phyloP scores from a whole-genome alignment of 495 filamentous ascomycete species.

The Sphaerosporella brunnea region DNA sequence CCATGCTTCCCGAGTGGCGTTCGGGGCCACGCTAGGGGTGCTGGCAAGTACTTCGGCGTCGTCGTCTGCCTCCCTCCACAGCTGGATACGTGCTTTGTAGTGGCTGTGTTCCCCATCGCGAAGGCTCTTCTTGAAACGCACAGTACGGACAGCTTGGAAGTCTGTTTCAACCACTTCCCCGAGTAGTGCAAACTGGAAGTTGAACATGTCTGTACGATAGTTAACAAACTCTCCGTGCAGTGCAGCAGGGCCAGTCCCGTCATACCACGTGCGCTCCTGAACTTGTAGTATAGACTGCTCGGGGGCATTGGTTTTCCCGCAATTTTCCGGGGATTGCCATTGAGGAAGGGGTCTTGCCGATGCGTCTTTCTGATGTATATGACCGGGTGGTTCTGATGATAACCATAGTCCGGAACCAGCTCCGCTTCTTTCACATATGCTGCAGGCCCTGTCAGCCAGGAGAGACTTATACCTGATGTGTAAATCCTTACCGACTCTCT shows the following conservation, averaged over 20 bases:
- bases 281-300: constrained; percentile 15
- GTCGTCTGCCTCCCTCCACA: constrained; percentile 15
- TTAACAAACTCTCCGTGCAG: too few relatives aligned
- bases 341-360: constrained; percentile 1
- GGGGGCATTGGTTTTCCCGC: constrained; percentile 6
- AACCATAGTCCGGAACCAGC: constrained; percentile 19
- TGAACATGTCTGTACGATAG: constrained; percentile 18
- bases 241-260: too few relatives aligned
- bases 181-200: constrained; percentile 17
- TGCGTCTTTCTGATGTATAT: constrained; percentile 14
- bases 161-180: constrained; percentile 18
- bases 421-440: constrained; percentile 13
- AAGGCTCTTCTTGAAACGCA: constrained; percentile 14
- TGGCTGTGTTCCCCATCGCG: constrained; percentile 13
- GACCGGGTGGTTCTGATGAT: constrained; percentile 15
- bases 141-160: constrained; percentile 10
- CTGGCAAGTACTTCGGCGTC: not conserved
- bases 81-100: constrained; percentile 17
- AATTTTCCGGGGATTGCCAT: constrained; percentile 2
- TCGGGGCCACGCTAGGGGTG: not conserved
- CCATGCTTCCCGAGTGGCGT: not conserved
- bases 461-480: too few relatives aligned
- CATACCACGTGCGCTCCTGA: constrained; percentile 13
- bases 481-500: constrained; percentile 11
- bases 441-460: too few relatives aligned